A percentile compares a stretch with the other conserved stretches of the same genome.
phyloP scores from a whole-genome alignment of 73 alveolate genomes.

The Diophrys sp. region DNA sequence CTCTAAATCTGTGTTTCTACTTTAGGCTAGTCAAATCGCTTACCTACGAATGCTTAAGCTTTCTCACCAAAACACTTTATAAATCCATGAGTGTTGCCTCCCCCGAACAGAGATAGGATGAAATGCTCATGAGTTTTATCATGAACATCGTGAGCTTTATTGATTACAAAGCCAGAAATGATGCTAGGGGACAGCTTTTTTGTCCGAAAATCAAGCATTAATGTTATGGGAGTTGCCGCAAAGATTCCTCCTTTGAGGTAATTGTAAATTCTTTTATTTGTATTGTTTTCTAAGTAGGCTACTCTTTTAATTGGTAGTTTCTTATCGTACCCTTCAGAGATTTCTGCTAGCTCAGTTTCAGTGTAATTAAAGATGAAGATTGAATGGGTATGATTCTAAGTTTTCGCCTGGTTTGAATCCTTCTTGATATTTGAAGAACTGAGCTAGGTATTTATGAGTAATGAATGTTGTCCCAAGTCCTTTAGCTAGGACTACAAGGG shows the following conservation, averaged over 20 bases:
- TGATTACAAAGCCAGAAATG: conserved; percentile 35
- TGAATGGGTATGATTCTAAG: neutral
- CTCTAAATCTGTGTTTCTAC: conserved; percentile 21
- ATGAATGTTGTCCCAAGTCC: neutral
- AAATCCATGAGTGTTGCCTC: conserved; percentile 38
- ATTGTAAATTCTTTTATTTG: neutral
- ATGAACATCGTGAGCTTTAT: conserved; percentile 22
- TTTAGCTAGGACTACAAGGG: neutral
- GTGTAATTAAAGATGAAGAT: neutral
- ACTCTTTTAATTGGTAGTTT: neutral
- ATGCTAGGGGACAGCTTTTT: conserved; percentile 39
- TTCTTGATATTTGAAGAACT: neutral
- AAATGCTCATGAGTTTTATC: conserved; percentile 25
- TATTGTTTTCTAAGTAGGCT: neutral
- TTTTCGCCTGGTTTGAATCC: neutral
- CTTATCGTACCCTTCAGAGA: neutral
- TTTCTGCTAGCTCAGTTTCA: neutral
- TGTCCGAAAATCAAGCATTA: conserved; percentile 47
- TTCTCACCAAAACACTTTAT: conserved; percentile 34
- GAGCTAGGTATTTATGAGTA: neutral
- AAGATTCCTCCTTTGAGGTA: conserved; percentile 49
- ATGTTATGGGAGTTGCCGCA: conserved; percentile 27
- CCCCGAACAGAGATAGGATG: conserved; percentile 14
- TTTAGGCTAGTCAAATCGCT: conserved; percentile 12
- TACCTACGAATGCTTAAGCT: conserved; percentile 20